Base-by-base conservation (phyloP, 306 rosid genomes). In the Prunus dulcis region DNA sequence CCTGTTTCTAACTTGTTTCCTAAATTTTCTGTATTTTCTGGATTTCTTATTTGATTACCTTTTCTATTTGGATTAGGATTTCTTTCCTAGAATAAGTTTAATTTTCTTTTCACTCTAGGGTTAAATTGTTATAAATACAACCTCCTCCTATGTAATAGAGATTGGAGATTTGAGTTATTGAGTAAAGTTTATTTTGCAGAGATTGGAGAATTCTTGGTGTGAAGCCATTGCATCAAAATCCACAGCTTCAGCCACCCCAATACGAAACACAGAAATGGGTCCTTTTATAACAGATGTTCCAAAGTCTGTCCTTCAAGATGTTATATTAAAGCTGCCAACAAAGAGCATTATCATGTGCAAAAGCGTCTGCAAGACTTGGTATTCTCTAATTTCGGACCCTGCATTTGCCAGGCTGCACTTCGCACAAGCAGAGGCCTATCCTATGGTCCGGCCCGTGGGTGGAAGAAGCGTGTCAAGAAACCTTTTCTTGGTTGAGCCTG, bases 331-430 rank as follows among this genome's bases (percentile, higher is more conserved):
- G 20, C 75, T 87, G 12, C 64, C 84, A 4, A 15, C 67, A 1
- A 74, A 38, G 60, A 64, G 75, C 41, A 30, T 84, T 66, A 23
- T 82, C 55, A 51, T 76, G 17, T 79, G 86, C 75, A 87, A 28
- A 58, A 64, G 74, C 52, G 79, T 76, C 3, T 81, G 84, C 77
- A 73, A 57, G 30, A 18, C 20, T 6, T 87, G 79, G 84, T 20
- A 8, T 9, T 18, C 50, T 1, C 41, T 76, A 4, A 79, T 87
- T 27, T 81, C 86, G 4, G 64, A 76, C 12, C 82, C 75, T 9
- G n/a, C 61, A 6, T 87, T 84, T 67, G 66, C 69, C 5, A 62
- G 65, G 45, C 22, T 23, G 32, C 79, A 83, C 30, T 75, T 75
- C 51, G 11, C 55, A 9, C 46, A 3, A 30, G 76, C 79, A 25